Percentiles rank a stretch among this genome's conserved stretches.
Evolutionary conservation across 257 asterid species (phyloP).

Genomic region (Lantana camara): DNA sequence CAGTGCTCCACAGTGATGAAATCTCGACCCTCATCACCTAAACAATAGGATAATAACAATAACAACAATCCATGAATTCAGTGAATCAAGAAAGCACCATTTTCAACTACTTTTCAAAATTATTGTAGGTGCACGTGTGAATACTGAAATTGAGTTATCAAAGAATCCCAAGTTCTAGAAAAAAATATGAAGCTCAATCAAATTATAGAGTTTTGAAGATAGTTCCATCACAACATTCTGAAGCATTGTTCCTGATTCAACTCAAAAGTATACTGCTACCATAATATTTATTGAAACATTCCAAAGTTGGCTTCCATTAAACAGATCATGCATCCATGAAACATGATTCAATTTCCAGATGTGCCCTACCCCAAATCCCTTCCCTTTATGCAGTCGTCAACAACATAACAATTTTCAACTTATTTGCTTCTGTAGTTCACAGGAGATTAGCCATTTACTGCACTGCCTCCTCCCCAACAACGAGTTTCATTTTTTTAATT

Average conservation of each 20-base stretch:
- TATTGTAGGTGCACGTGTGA: neutral
- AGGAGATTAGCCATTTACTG: neutral
- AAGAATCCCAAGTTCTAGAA: neutral
- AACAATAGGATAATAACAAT: conserved; percentile 13
- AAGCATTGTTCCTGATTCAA: conserved; percentile 10
- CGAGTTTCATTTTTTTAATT: neutral
- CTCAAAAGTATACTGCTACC: neutral
- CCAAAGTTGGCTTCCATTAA: neutral
- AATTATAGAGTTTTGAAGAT: neutral
- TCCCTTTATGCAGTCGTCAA: neutral
- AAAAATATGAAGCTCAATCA: conserved; percentile 11
- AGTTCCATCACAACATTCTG: neutral
- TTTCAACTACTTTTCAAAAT: conserved; percentile 1
- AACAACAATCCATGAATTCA: neutral
- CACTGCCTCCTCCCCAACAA: neutral
- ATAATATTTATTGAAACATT: neutral
- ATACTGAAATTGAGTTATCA: conserved; percentile 20
- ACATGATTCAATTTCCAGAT: neutral
- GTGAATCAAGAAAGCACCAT: conserved; percentile 5
- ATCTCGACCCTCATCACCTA: conserved; percentile 89
- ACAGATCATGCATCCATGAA: neutral
- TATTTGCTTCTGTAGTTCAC: neutral
- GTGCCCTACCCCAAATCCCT: neutral
- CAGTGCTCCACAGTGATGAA: conserved; percentile 86
- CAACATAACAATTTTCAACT: neutral